A percentile compares a stretch with the other conserved stretches of the same genome.
Evolutionary conservation across 805 yeast genomes (phyloP).

Genomic region (Saturnispora serradocipensis): DNA sequence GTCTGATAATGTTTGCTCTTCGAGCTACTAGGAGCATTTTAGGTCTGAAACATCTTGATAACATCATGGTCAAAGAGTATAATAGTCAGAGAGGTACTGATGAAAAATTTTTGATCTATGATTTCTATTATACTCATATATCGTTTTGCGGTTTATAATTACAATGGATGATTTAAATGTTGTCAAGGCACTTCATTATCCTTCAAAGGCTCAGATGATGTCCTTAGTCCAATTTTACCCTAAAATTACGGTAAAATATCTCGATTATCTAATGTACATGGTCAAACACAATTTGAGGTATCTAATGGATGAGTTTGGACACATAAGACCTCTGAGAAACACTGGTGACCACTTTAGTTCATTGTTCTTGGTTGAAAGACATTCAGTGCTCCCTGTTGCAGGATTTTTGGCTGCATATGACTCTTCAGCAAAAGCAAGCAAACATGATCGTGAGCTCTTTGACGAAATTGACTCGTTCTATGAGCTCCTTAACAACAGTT

Average conservation of each 20-base stretch:
- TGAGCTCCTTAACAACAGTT: not conserved
- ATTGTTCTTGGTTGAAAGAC: not conserved
- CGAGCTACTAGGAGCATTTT: not conserved
- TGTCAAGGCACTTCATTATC: not conserved
- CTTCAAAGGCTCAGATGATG: not conserved
- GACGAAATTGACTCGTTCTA: not conserved
- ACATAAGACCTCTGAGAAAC: not conserved
- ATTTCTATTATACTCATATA: not conserved
- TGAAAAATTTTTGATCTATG: constrained; percentile 1
- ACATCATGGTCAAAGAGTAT: not conserved
- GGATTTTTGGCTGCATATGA: not conserved
- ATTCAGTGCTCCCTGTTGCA: not conserved
- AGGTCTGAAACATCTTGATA: not conserved
- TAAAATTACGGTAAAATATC: not conserved
- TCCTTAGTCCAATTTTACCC: constrained; percentile 1
- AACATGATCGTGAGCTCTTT: not conserved
- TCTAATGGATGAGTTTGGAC: not conserved
- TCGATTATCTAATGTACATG: constrained; percentile 1
- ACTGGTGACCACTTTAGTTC: not conserved
- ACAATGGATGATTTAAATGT: not conserved
- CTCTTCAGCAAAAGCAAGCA: not conserved
- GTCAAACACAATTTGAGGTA: not conserved
- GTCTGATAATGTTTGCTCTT: not conserved
- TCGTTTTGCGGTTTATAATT: not conserved
- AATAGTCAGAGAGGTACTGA: not conserved